Conservation (phyloP, 257 asterid species). For the Scutellaria barbata region DNA sequence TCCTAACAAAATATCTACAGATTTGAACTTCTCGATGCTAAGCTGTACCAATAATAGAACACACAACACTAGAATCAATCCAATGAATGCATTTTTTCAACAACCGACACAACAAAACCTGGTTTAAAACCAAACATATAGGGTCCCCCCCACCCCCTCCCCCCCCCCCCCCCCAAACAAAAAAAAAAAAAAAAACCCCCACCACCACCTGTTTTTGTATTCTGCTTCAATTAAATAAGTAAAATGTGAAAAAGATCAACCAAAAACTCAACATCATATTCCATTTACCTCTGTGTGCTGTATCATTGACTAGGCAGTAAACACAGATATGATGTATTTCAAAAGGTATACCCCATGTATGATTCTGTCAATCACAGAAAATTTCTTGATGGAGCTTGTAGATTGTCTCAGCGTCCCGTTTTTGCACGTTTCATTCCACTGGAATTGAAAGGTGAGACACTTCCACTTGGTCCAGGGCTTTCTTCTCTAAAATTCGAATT, state of each 20-base stretch:
- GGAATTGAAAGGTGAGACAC: slow-evolving; percentile 88
- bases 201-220: slow-evolving; percentile 14
- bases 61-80: slow-evolving; percentile 58
- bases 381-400: slow-evolving; percentile 23
- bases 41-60: slow-evolving; percentile 39
- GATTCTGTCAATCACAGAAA: slow-evolving; percentile 32
- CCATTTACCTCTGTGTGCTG: slow-evolving; percentile 20
- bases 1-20: slow-evolving; percentile 29
- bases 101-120: slow-evolving; percentile 39
- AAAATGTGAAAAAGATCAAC: slow-evolving; percentile 29
- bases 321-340: slow-evolving; percentile 26
- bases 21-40: slow-evolving; percentile 30
- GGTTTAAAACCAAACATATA: slow-evolving; percentile 40
- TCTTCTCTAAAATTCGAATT: slow-evolving; percentile 95
- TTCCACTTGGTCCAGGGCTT: slow-evolving; percentile 98
- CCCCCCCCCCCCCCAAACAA: too few species aligned
- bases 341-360: slow-evolving; percentile 28
- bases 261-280: slow-evolving; percentile 38
- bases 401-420: slow-evolving; percentile 71
- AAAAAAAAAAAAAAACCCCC: too few species aligned
- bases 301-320: slow-evolving; percentile 5
- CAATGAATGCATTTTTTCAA: slow-evolving; percentile 46
- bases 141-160: neutral
- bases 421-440: slow-evolving; percentile 97
- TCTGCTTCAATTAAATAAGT: slow-evolving; percentile 22